phyloP scores from a whole-genome alignment of 208 protist species.

The Trypanosomatidae sp. region DNA sequence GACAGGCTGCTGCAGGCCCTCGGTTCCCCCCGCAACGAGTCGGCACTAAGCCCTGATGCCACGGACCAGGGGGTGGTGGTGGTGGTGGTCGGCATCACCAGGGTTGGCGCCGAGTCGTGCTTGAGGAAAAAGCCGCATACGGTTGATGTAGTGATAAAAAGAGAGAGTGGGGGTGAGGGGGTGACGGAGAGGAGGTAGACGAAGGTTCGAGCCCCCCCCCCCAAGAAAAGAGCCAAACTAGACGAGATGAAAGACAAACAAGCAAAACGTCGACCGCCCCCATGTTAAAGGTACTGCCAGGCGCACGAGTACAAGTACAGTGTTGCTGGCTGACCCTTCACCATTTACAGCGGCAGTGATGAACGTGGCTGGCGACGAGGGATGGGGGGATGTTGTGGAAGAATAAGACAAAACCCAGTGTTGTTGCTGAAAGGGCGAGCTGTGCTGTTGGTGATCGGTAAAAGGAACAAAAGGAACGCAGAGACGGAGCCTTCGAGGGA shows the following conservation, averaged over 20 bases:
- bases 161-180: no score
- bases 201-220: not conserved
- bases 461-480: no score
- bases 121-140: no score
- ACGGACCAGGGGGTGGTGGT: not conserved
- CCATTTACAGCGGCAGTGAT: no score
- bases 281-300: not conserved
- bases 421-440: no score
- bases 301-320: not conserved
- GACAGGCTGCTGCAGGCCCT: not conserved
- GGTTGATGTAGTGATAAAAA: no score
- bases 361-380: not conserved
- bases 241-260: constrained; percentile 3
- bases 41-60: not conserved
- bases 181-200: not conserved
- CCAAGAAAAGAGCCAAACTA: not conserved
- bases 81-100: not conserved
- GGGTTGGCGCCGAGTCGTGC: not conserved
- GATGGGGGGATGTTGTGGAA: not conserved
- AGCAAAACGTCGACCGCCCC: not conserved
- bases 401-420: not conserved
- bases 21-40: not conserved
- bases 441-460: no score
- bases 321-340: no score
- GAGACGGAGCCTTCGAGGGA: no score